Evolutionary conservation across 768 basidiomycete species (phyloP).

Genomic region (Calvatia gigantea): DNA sequence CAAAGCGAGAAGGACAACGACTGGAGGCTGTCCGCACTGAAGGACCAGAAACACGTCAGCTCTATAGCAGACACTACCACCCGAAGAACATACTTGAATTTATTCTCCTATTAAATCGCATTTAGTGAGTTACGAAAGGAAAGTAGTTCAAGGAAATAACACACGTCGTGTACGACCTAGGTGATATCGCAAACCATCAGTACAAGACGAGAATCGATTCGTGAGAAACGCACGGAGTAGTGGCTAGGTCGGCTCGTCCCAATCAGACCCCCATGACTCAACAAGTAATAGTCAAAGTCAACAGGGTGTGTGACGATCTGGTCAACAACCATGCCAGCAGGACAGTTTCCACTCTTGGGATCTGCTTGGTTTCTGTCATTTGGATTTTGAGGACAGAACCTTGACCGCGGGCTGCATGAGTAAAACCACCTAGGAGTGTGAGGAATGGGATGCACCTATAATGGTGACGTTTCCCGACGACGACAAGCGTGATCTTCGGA

Average conservation of each 20-base stretch:
- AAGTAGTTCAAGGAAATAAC: conserved; percentile 15
- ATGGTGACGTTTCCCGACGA: conserved; percentile 79
- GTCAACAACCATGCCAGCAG: conserved; percentile 79
- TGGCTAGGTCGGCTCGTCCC: conserved; percentile 64
- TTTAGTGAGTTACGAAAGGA: not conserved
- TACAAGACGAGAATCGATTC: not conserved
- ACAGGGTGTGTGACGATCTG: conserved; percentile 65
- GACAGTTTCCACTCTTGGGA: conserved; percentile 61
- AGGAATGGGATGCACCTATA: conserved; percentile 31
- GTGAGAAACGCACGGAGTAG: conserved; percentile 36
- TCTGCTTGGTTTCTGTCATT: conserved; percentile 41
- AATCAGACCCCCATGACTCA: conserved; percentile 72
- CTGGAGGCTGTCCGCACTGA: conserved; percentile 65
- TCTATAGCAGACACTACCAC: not conserved
- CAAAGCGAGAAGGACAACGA: conserved; percentile 68
- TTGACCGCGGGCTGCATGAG: conserved; percentile 13
- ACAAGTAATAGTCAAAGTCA: conserved; percentile 77
- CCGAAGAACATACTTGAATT: conserved; percentile 45
- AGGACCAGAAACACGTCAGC: not conserved
- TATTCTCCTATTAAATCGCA: conserved; percentile 37
- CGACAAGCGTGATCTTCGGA: conserved; percentile 70
- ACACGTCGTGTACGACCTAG: conserved; percentile 42
- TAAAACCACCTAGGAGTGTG: not conserved
- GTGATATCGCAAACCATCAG: not conserved
- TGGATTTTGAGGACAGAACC: conserved; percentile 27